Base-by-base conservation (phyloP, 2,329 filamentous ascomycete species). In the Penicillium decumbens region DNA sequence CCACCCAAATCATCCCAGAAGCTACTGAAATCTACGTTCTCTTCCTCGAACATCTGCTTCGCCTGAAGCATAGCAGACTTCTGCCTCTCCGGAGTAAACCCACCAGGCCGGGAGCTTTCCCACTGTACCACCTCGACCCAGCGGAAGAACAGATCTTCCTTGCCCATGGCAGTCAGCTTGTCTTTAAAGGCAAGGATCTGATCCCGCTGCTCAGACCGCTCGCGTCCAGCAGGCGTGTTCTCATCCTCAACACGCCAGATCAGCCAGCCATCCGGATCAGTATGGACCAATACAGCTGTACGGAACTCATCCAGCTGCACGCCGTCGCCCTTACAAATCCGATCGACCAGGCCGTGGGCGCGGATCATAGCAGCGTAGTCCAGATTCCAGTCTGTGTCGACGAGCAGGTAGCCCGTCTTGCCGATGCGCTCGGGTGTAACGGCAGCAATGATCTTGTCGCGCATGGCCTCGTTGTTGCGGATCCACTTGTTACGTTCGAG, bases 121-220 rank as follows among this genome's bases (percentile, higher is more conserved):
- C 83, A 95, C 72, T 96, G 90, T 43, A 96, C 84, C 64, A 95
- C 80, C 74, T 96, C 91, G 42, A 95, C 88, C 89, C 90, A 95
- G 47, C 86, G 82, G 73, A 88, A 95, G 73, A 96, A 96, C 45
- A 96, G 69, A 56, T 87, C 83, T 68, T 95, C 91, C 71, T 95
- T 95, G 38, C 87, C 89, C 69, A 93, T 77, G 2, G 78, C 78
- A 1, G 80, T 78, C 59, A 96, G 77, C 18, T 83, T 83, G 38
- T 93, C 86, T 60, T 88, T 84, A 67, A 96, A 95, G 2, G 80
- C 79, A 54, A 93, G 81, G 7, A 96, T 84, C 70, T 93, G 89
- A 55, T 83, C 80, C 2, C 70, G 63, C 43, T 72, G 67, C 39
- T 66, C 66, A 46, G 70, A 72, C 23, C 60, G 57, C 4, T 51